Evolutionary conservation across 1,284 basidiomycete species (phyloP).

Genomic region (Melampsora americana): DNA sequence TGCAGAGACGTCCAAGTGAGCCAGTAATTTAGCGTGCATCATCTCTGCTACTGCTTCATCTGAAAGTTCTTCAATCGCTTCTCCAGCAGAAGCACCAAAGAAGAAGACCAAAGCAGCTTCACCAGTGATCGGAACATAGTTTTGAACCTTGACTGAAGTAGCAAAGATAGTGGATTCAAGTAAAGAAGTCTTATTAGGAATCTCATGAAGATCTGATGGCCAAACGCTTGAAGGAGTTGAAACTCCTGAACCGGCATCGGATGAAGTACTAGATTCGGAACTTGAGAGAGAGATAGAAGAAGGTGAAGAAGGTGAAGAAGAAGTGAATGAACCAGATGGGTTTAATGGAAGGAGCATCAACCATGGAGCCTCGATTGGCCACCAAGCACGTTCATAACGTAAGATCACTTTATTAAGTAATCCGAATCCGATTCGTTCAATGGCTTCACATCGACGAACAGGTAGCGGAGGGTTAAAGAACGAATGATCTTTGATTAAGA

Average conservation of each 20-base stretch:
- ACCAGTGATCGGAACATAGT: conserved; percentile 47
- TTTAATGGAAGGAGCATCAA: conserved; percentile 47
- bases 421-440: conserved; percentile 52
- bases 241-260: not conserved
- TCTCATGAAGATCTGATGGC: conserved; percentile 34
- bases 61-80: conserved; percentile 50
- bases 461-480: conserved; percentile 54
- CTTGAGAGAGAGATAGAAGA: not conserved
- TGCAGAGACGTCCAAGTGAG: conserved; percentile 44
- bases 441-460: conserved; percentile 51
- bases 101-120: conserved; percentile 52
- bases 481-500: conserved; percentile 43
- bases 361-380: conserved; percentile 47
- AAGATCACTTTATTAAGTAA: conserved; percentile 55
- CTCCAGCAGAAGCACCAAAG: conserved; percentile 51
- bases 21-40: conserved; percentile 47
- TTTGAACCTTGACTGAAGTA: conserved; percentile 48
- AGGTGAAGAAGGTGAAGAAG: not conserved
- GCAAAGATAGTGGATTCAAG: conserved; percentile 45
- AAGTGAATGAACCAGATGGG: not conserved
- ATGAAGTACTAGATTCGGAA: not conserved
- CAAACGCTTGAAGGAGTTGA: not conserved
- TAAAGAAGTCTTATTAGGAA: conserved; percentile 40
- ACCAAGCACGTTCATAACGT: conserved; percentile 53
- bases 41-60: conserved; percentile 50